Base-by-base conservation (phyloP, 257 asterid species). In the Nicotiana paniculata region DNA sequence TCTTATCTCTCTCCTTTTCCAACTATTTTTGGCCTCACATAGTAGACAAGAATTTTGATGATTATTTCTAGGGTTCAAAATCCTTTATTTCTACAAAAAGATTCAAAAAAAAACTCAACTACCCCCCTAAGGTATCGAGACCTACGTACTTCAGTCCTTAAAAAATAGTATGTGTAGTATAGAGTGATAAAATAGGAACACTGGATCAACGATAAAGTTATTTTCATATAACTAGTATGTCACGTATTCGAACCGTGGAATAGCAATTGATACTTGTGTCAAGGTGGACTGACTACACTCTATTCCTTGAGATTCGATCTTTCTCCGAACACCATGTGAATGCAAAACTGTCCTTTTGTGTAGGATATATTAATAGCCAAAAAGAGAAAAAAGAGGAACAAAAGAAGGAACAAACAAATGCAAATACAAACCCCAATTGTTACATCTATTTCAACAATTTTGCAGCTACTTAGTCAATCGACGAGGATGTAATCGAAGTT, bases 21-120 rank as follows among this genome's bases (percentile, higher is more conserved):
- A 12, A 67, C 82, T 81, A 72, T 72, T 76, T 81, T 75, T 81
- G 48, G 81, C 77, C 77, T 83, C 77, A 69, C 61, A 75, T 26
- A 51, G 43, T 51, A 75, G 3, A 51, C 43, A 10, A 26, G 28
- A 61, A 37, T 24, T 51, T 75, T 39, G 16, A 5, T 51, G 46
- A 51, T 48, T 26, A 39, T 48, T 51, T 9, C 0, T 48, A 24
- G 79, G 39, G 0, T 24, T 72, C 39, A 13, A 24, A 72, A 13
- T 28, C 24, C 62, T 46, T 15, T 12, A 48, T 1, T 46, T 48
- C 2, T 70, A 39, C n/a, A 69, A 70, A 68, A 68, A 37, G 5
- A 1, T 39, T 3, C 4, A 61, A 18, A 39, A n/a, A 37, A 37
- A n/a, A 2, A 48, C 61, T 46, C 62, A 74, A 74, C 39, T 24